Evolutionary conservation across 2,329 filamentous ascomycete species (phyloP), one percentile per base, ranked within the genome.

Genomic region (Alternaria metachromatica): DNA sequence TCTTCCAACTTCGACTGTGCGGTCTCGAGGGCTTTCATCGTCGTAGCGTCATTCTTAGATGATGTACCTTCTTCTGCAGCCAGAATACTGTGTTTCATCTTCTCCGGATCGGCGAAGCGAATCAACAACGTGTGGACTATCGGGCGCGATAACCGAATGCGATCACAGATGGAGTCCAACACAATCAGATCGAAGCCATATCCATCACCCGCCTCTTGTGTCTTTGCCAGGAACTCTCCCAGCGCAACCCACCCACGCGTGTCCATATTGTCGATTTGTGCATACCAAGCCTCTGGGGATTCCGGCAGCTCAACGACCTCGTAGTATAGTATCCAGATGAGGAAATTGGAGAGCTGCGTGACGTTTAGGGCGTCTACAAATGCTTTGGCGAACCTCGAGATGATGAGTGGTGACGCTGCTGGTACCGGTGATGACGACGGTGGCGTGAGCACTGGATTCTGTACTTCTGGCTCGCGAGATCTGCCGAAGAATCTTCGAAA

Each of bases 221-320:
- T 10, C 11, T 45, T 49, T 33, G 33, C 30, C 13, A 75, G 26
- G 25, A 66, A 71, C 0, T 30, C 11, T 8, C 72, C 69, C 8
- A 75, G 23, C 6, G 66, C 65, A 20, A 76, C 60, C 72, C 73
- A 76, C 7, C 67, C 71, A 33, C 64, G 68, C 65, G 73, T 69
- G 13, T 73, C 64, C 65, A 69, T 66, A 1, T 58, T 26, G 11
- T 59, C 25, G 43, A 72, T 65, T 1, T 9, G 13, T 3, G 55
- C 49, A 54, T 70, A 75, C 71, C 70, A 76, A 23, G 44, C 12
- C 3, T 58, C 25, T 4, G 70, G 69, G 7, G 61, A 55, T 3
- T 68, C 64, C 21, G 71, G 70, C 25, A 70, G 53, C 26, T 71
- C 62, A 8, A 74, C 69, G 20, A 71, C 25, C 30, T 76, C 73